Evolutionary conservation across 768 basidiomycete genomes (phyloP).

Genomic region (Suillus variegatus): DNA sequence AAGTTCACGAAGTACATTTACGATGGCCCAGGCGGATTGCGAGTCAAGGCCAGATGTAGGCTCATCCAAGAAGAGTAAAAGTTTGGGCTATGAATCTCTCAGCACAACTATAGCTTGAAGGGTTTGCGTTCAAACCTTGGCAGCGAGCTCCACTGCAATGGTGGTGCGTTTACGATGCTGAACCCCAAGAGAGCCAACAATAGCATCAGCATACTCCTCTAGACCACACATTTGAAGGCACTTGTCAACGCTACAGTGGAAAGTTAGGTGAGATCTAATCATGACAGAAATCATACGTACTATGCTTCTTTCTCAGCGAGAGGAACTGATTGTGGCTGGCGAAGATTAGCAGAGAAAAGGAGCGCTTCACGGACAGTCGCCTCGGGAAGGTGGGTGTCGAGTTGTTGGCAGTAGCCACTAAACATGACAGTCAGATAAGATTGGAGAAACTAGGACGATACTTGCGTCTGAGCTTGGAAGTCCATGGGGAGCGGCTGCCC

Average conservation of each 20-base stretch:
- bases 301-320: conserved; percentile 76
- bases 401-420: conserved; percentile 86
- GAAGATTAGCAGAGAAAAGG: conserved; percentile 74
- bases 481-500: conserved; percentile 43
- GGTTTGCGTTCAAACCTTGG: conserved; percentile 45
- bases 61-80: conserved; percentile 86
- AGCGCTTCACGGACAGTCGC: conserved; percentile 81
- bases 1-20: conserved; percentile 71
- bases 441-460: background rate
- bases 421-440: background rate
- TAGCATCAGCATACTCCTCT: conserved; percentile 62
- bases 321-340: conserved; percentile 70
- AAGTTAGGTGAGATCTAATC: background rate
- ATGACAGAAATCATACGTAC: conserved; percentile 40
- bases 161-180: conserved; percentile 83
- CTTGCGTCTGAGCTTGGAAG: conserved; percentile 56
- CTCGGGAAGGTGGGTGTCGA: conserved; percentile 75
- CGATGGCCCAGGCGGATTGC: conserved; percentile 83
- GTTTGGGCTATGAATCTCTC: conserved; percentile 52
- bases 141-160: conserved; percentile 85
- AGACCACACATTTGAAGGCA: conserved; percentile 65
- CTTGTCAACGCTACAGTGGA: conserved; percentile 48
- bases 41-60: conserved; percentile 91
- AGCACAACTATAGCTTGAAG: background rate
- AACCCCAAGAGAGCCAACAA: conserved; percentile 66